These are phyloP conservation scores for Irpex lacteus DNA, from an alignment of 1,284 basidiomycete species.

Conservation along the genomic window DNA sequence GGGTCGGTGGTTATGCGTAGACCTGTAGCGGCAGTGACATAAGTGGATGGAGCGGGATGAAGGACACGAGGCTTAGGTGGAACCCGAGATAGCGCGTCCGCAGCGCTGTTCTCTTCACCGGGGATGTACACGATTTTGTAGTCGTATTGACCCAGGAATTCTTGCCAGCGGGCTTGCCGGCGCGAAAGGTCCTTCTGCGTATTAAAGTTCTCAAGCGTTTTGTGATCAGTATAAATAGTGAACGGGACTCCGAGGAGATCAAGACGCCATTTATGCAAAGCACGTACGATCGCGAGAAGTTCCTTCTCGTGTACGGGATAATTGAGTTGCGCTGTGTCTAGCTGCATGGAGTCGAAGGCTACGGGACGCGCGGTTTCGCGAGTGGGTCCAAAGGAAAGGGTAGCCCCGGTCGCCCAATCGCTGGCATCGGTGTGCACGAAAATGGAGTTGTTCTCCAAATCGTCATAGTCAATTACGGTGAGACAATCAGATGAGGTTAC, in stretches of 20 bases:
- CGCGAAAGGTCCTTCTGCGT: slow-evolving; percentile 33
- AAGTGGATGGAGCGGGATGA: too few species aligned
- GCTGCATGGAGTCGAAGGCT: slow-evolving; percentile 1
- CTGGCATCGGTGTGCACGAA: slow-evolving; percentile 18
- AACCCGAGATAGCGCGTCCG: slow-evolving; percentile 4
- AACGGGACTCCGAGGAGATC: slow-evolving; percentile 33
- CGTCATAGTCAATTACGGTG: slow-evolving; percentile 15
- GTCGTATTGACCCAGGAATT: slow-evolving; percentile 35
- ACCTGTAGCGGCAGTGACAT: too few species aligned
- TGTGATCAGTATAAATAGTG: slow-evolving; percentile 37
- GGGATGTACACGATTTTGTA: slow-evolving; percentile 13
- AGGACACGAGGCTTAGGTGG: neutral
- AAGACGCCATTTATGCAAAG: slow-evolving; percentile 29
- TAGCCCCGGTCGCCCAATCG: slow-evolving; percentile 6
- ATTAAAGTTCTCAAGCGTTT: slow-evolving; percentile 35
- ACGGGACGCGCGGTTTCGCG: slow-evolving; percentile 4
- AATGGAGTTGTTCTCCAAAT: slow-evolving; percentile 24
- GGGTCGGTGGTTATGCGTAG: too few species aligned
- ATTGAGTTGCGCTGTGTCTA: slow-evolving; percentile 2
- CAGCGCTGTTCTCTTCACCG: slow-evolving; percentile 1
- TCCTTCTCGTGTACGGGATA: slow-evolving; percentile 15
- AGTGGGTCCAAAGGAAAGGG: neutral
- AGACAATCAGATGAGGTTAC: slow-evolving; percentile 7
- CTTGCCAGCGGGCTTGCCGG: slow-evolving; percentile 35
- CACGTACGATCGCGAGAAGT: slow-evolving; percentile 17